Conservation (phyloP, 164 flowering plant species). For the Nelumbo lutea region DNA sequence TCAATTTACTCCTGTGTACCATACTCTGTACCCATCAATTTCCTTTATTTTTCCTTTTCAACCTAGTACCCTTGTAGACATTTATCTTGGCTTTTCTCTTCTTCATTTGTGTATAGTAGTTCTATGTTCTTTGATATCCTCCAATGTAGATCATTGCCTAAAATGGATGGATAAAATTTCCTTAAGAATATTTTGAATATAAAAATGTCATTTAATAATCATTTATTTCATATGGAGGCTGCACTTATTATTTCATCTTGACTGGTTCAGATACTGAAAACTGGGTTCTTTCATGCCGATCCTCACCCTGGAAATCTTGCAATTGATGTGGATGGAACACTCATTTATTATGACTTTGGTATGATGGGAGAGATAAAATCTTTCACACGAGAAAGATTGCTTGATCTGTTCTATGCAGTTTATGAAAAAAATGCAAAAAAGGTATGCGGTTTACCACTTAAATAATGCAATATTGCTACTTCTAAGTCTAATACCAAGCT, state of each 20-base stretch:
- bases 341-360: slow-evolving; percentile 95
- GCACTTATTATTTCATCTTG: slow-evolving; percentile 6
- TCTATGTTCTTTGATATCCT: no score
- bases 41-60: no score
- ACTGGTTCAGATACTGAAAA: slow-evolving; percentile 63
- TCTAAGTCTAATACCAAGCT: background rate
- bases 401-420: slow-evolving; percentile 79
- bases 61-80: no score
- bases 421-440: slow-evolving; percentile 95
- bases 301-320: slow-evolving; percentile 99
- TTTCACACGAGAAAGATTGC: slow-evolving; percentile 73
- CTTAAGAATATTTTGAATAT: background rate
- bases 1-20: no score
- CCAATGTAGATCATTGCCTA: no score
- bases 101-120: no score
- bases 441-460: slow-evolving; percentile 30
- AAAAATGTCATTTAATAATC: background rate
- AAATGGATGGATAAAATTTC: background rate
- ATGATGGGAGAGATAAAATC: slow-evolving; percentile 98
- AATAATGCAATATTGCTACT: background rate
- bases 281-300: slow-evolving; percentile 98
- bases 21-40: no score
- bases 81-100: no score
- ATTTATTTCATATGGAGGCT: background rate
- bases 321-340: slow-evolving; percentile 71